phyloP scores from a whole-genome alignment of 2,329 filamentous ascomycete species.

The Gremmenia infestans region DNA sequence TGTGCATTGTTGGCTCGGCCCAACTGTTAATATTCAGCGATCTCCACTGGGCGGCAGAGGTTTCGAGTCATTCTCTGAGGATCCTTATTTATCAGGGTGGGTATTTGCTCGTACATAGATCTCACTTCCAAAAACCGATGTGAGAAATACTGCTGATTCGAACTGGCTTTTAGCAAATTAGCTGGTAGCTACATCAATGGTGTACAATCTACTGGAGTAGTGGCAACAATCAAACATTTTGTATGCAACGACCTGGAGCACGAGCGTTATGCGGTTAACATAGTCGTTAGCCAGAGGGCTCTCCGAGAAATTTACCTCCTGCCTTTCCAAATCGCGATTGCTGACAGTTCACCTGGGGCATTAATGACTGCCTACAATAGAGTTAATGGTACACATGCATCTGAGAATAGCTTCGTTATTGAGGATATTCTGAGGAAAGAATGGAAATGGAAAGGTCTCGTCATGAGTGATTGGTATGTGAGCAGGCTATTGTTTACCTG shows the following conservation, averaged over 20 bases:
- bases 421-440: conserved; percentile 27
- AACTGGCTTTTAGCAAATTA: conserved; percentile 17
- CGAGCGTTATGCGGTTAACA: conserved; percentile 25
- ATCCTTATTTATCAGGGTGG: conserved; percentile 24
- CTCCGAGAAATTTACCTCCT: conserved; percentile 30
- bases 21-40: conserved; percentile 19
- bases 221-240: conserved; percentile 28
- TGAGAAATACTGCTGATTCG: too few species aligned
- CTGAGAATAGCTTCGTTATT: conserved; percentile 22
- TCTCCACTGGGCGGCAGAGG: conserved; percentile 28
- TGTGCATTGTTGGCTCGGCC: conserved; percentile 28
- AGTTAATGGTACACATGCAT: conserved; percentile 30
- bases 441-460: conserved; percentile 29
- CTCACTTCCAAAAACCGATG: too few species aligned
- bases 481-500: too few species aligned
- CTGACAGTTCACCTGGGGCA: conserved; percentile 26
- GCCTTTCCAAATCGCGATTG: conserved; percentile 30
- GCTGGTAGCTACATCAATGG: conserved; percentile 28
- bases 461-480: conserved; percentile 31
- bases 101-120: too few species aligned
- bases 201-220: not conserved
- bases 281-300: conserved; percentile 25
- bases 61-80: conserved; percentile 31
- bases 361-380: conserved; percentile 32
- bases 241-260: conserved; percentile 30